Conservation (phyloP, 306 rosid genomes). For the Trichosanthes truncata region DNA sequence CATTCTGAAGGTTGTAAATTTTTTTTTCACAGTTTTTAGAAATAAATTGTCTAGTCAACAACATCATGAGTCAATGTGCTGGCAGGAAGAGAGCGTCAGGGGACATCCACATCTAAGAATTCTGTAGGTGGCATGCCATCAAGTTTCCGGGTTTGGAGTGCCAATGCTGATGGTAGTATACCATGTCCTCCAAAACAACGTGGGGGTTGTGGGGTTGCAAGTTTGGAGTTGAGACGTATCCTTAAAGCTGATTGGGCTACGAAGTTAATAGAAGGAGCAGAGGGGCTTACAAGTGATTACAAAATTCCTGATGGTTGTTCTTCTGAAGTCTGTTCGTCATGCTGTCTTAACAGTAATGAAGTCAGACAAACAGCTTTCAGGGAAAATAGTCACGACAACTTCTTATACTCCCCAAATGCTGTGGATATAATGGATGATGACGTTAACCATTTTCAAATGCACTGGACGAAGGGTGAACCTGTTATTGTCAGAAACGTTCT, state of each 20-base stretch:
- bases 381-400: slow-evolving; percentile 22
- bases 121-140: background rate
- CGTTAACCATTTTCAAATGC: slow-evolving; percentile 28
- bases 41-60: slow-evolving; percentile 11
- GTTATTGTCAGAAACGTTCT: slow-evolving; percentile 38
- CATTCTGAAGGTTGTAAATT: slow-evolving; percentile 23
- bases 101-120: slow-evolving; percentile 5
- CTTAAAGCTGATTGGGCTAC: slow-evolving; percentile 23
- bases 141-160: slow-evolving; percentile 26
- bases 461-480: slow-evolving; percentile 38
- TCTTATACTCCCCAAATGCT: slow-evolving; percentile 26
- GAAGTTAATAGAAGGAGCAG: slow-evolving; percentile 21
- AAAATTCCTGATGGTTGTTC: slow-evolving; percentile 11
- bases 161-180: slow-evolving; percentile 28
- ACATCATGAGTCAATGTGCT: background rate
- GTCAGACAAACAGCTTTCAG: slow-evolving; percentile 28
- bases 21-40: slow-evolving; percentile 16
- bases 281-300: slow-evolving; percentile 19
- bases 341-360: slow-evolving; percentile 22
- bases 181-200: slow-evolving; percentile 36
- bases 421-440: slow-evolving; percentile 13
- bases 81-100: slow-evolving; percentile 14
- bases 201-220: slow-evolving; percentile 38
- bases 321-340: slow-evolving; percentile 23
- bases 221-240: slow-evolving; percentile 23